A percentile compares a stretch with the other conserved stretches of the same genome.
phyloP scores from a whole-genome alignment of 352 stramenopile species.

The Pythium dissimile region DNA sequence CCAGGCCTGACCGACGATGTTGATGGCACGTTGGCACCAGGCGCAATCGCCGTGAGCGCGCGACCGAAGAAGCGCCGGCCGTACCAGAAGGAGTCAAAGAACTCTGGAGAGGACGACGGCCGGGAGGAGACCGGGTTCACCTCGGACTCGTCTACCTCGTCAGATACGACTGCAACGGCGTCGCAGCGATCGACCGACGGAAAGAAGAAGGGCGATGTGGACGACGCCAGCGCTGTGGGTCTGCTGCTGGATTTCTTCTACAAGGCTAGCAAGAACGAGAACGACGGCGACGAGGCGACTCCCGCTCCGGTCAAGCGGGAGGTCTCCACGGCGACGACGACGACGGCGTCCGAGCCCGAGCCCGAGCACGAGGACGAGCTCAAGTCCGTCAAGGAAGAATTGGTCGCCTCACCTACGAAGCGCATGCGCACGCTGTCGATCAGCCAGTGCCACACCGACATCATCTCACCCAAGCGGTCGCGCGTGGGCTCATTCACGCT shows the following conservation, averaged over 20 bases:
- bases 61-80: conserved; percentile 28
- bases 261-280: conserved; percentile 69
- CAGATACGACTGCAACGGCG: conserved; percentile 6
- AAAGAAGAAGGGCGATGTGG: conserved; percentile 29
- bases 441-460: conserved; percentile 45
- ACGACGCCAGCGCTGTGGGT: conserved; percentile 66
- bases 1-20: conserved; percentile 51
- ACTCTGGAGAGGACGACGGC: conserved; percentile 20
- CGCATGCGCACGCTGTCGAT: conserved; percentile 72
- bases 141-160: conserved; percentile 32
- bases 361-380: conserved; percentile 29
- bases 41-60: conserved; percentile 26
- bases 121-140: conserved; percentile 23
- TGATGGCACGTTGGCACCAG: conserved; percentile 24
- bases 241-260: conserved; percentile 80
- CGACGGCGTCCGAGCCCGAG: conserved; percentile 22
- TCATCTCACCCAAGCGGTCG: conserved; percentile 55
- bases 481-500: conserved; percentile 56
- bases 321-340: conserved; percentile 11
- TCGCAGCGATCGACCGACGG: conserved; percentile 4
- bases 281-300: conserved; percentile 15
- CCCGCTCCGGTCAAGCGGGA: neutral
- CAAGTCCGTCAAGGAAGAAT: conserved; percentile 29
- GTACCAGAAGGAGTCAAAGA: conserved; percentile 17
- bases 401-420: conserved; percentile 67